These are phyloP conservation scores for Trypanosoma cruzi DNA, from an alignment of 208 protist species.

Conservation along the genomic window DNA sequence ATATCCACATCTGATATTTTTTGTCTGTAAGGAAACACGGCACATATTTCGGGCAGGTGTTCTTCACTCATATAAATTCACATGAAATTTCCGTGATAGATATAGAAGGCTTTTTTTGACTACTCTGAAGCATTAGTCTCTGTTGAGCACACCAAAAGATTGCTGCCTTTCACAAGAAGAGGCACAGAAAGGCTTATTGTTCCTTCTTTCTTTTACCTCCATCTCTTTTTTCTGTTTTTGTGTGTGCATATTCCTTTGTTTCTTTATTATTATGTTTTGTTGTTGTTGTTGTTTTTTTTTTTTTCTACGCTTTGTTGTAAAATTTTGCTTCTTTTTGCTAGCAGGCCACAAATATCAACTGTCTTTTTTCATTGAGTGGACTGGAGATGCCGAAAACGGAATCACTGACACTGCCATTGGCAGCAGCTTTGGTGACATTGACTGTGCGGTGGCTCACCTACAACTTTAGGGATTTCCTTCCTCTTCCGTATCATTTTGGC, in stretches of 20 bases:
- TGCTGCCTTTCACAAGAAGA: not conserved
- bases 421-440: slow-evolving; percentile 25
- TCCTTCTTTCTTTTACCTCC: too few relatives aligned
- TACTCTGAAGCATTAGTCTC: not conserved
- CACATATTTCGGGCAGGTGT: not conserved
- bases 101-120: slow-evolving; percentile 7
- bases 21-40: not conserved
- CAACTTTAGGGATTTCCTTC: slow-evolving; percentile 13
- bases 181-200: not conserved
- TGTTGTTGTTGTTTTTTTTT: not conserved
- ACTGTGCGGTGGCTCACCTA: slow-evolving; percentile 22
- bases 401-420: slow-evolving; percentile 9
- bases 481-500: slow-evolving; percentile 39
- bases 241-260: too few relatives aligned
- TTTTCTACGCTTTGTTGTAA: too few relatives aligned
- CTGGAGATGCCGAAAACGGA: slow-evolving; percentile 12
- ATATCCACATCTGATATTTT: not conserved
- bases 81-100: slow-evolving; percentile 8
- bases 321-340: not conserved
- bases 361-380: slow-evolving; percentile 8
- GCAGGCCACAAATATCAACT: not conserved
- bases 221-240: too few relatives aligned
- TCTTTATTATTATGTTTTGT: slow-evolving; percentile 5
- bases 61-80: not conserved
- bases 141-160: not conserved